Evolutionary conservation across 2,329 filamentous ascomycete species (phyloP), one percentile per base, ranked within the genome.

Genomic region (Graphiopsis chlorocephala): DNA sequence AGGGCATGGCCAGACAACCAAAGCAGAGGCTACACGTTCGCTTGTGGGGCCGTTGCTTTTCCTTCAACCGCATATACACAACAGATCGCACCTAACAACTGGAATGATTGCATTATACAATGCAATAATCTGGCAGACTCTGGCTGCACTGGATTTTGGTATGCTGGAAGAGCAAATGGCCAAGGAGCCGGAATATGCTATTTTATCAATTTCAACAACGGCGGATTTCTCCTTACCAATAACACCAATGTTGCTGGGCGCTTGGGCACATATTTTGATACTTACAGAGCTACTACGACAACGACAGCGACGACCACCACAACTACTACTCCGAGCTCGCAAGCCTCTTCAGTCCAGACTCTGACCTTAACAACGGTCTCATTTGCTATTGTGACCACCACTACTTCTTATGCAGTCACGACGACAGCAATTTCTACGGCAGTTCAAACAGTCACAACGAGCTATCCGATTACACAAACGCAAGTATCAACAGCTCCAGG

Each of bases 171-270:
- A 15, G 64, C 64, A 14, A 68, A 70, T 52, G 70, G 71, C 14
- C 64, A 62, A 26, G 71, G 71, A 29, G 61, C 66, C 14, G 72
- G 72, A n/a, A 69, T 64, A 8, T 73, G 72, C 53, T 70, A 65
- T 59, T 61, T 72, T 17, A 71, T 71, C 33, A 64, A 53, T 17
- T 33, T 48, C 26, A 66, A 25, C 25, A 45, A 38, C 4, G 28
- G 28, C 11, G 56, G 35, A 2, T 63, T 65, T 55, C 31, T 52
- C 31, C 45, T 23, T 12, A 28, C 45, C n/a, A 45, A 45, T 25
- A 17, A 31, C n/a, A 47, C n/a, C 4, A 29, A 28, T 12, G 65
- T 66, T 3, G 65, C 62, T 14, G 62, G 47, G 23, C 31, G 23
- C 10, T 55, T 55, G 31, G 50, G 26, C 25, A 55, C 50, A 28